Base-by-base conservation (phyloP, 2,329 filamentous ascomycete species). In the Fusarium tupiense region DNA sequence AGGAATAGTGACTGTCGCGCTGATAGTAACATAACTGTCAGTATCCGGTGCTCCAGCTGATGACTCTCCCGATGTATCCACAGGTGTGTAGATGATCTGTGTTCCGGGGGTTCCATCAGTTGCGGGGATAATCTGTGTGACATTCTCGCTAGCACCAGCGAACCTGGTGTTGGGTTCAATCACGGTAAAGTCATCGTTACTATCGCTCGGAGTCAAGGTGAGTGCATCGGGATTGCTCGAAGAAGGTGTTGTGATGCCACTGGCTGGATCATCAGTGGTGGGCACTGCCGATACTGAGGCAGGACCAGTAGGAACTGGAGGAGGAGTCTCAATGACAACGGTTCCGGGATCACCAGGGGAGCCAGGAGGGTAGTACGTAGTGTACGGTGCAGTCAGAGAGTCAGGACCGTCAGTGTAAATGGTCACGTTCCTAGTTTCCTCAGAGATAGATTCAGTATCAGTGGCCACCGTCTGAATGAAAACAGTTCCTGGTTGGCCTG, bases 1-100 rank as follows among this genome's bases (percentile, higher is more conserved):
- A 11, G 71, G 71, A n/a, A 74, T 74, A 7, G 71, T 74, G 20
- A 74, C 65, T 5, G 71, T 74, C 16, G 69, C 62, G 13, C 54
- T 61, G 11, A 62, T 61, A 1, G 71, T 74, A 20, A 74, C 67
- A 35, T 72, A 74, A 19, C 40, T 58, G 8, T 52, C 43, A 5
- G 70, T 65, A 24, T 59, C 63, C 7, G 53, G 19, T 14, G 31
- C 16, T 22, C n/a, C 31, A 3, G 35, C 33, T 6, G 62, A 72
- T 24, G 67, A 49, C 6, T 52, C 40, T 9, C 41, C 56, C 13
- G 46, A 47, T n/a, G 59, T 61, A 12, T 70, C 60, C 20, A 72
- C 31, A 6, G 71, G 71, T 6, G 71, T 73, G 50, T 61, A 73
- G 20, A 73, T 73, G 10, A 73, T 62, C 20, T 73, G 59, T 7